Evolutionary conservation across 768 basidiomycete genomes (phyloP).

Genomic region (Lanmaoa rubissima): DNA sequence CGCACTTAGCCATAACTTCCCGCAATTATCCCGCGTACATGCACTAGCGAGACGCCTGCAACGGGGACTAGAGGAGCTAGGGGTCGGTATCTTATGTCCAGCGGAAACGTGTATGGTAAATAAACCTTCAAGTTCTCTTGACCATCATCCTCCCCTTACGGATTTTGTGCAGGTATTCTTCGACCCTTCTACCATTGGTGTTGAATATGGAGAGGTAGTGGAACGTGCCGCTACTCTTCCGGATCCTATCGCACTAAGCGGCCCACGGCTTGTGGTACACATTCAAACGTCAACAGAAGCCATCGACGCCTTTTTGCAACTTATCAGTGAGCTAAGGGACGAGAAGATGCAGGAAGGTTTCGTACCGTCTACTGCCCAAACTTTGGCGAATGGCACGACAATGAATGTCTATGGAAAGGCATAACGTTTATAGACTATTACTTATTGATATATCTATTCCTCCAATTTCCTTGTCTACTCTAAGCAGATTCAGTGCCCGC

Average conservation of each 20-base stretch:
- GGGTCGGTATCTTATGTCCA: constrained; percentile 64
- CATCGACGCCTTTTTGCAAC: constrained; percentile 72
- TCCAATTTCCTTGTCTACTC: no score
- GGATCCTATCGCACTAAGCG: constrained; percentile 64
- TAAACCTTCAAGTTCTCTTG: constrained; percentile 1
- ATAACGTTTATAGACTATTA: not conserved
- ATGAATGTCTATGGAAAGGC: constrained; percentile 9
- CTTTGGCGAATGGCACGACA: not conserved
- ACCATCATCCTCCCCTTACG: not conserved
- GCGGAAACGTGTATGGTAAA: constrained; percentile 92
- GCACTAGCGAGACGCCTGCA: constrained; percentile 69
- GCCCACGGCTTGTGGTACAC: constrained; percentile 84
- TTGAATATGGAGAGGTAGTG: constrained; percentile 65
- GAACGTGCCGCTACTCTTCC: constrained; percentile 61
- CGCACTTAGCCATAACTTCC: constrained; percentile 81
- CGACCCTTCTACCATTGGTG: constrained; percentile 69
- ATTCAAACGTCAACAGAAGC: constrained; percentile 79
- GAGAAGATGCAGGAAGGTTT: constrained; percentile 64
- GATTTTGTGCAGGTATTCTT: constrained; percentile 64
- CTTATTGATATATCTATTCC: no score
- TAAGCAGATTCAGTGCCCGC: not conserved
- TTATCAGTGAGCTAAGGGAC: constrained; percentile 61
- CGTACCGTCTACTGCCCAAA: not conserved
- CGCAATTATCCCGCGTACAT: constrained; percentile 72
- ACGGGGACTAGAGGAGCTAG: constrained; percentile 66